Base-by-base conservation (phyloP, 2,329 filamentous ascomycete genomes). In the Fusarium musae region DNA sequence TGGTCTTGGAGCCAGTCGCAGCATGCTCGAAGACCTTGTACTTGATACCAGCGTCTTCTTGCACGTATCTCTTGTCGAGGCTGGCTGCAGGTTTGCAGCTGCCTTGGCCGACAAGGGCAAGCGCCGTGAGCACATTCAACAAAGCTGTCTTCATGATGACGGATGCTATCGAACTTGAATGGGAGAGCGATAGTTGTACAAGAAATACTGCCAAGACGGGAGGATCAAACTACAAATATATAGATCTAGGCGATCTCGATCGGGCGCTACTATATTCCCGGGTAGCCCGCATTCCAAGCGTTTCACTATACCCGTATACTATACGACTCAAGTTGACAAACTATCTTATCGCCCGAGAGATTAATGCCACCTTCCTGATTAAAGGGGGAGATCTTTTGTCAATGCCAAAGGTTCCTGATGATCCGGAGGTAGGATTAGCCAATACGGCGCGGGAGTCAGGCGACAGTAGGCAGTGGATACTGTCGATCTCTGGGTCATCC, bases 1-100 rank as follows among this genome's bases (percentile, higher is more conserved):
- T 72, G 9, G 75, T 69, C 43, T 58, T 63, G 21, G 70, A 68
- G 0, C 37, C 13, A 1, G 76, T 77, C 1, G 67, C 67, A 9
- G 59, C 65, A 12, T 73, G 74, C 6, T 70, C 43, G 19, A 76
- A 78, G 5, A 66, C 63, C 10, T 66, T 66, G 43, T 65, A 66
- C 60, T 65, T 59, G 32, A 66, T 65, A 12, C 63, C 63, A 0
- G 21, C 37, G 21, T 37, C 42, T 23, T 58, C 23, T 11, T 37
- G 40, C 17, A 12, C 6, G 3, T 66, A 66, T 0, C 63, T 58
- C 26, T 66, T 66, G 37, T 66, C 60, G 7, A 66, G 37, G n/a
- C 9, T 21, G 6, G 15, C 6, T 11, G 63, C 42, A 5, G 63
- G 63, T 49, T 32, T 62, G 0, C 59, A 30, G 43, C 11, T 39